A percentile compares a stretch with the other conserved stretches of the same genome.
Evolutionary conservation across 192 early-diverging fungal genomes (phyloP).

Genomic region (Backusella macrospora): DNA sequence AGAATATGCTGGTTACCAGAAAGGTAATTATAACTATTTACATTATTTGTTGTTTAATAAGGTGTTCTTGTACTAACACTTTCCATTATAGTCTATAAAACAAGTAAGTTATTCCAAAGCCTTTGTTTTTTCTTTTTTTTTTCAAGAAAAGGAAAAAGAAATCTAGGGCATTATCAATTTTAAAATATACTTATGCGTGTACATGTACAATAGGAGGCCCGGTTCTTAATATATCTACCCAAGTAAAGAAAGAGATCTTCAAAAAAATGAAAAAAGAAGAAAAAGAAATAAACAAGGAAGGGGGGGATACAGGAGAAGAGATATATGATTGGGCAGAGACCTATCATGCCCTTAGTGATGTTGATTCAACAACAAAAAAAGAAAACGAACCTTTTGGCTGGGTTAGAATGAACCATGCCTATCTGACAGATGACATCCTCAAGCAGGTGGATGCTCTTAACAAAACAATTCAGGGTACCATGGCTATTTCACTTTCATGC

Average conservation of each 20-base stretch:
- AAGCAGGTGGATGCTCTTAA: not conserved
- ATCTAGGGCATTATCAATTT: too few species aligned
- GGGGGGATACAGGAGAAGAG: not conserved
- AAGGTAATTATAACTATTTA: not conserved
- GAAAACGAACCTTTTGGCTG: not conserved
- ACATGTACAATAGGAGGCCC: not conserved
- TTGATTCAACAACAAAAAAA: not conserved
- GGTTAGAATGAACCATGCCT: not conserved
- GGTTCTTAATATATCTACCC: not conserved
- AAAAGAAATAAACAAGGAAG: not conserved
- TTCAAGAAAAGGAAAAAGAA: too few species aligned
- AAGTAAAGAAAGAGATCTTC: not conserved
- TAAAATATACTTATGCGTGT: not conserved
- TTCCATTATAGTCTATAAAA: not conserved
- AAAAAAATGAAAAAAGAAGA: not conserved
- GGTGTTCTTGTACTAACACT: not conserved
- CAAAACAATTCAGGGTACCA: not conserved
- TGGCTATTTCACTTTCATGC: not conserved
- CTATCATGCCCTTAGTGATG: not conserved
- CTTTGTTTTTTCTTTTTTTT: not conserved
- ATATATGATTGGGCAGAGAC: conserved; percentile 1
- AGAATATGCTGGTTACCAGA: not conserved
- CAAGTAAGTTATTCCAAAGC: not conserved
- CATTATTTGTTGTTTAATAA: not conserved
- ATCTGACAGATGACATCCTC: not conserved